These are phyloP conservation scores for Fagopyrum esculentum DNA, from an alignment of 148 eudicot species.

Conservation along the genomic window DNA sequence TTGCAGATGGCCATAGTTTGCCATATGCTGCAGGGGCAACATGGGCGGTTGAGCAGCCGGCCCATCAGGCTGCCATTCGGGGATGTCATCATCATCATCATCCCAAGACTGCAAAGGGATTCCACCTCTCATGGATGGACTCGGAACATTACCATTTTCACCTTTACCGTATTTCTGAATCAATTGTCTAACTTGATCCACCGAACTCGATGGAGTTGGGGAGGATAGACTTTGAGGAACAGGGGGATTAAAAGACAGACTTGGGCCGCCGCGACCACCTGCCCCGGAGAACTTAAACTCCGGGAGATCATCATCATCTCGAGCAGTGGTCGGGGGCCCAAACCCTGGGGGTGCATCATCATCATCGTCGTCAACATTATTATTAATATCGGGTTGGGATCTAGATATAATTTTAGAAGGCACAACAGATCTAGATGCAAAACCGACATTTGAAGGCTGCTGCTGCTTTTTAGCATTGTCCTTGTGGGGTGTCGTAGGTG, in stretches of 20 bases:
- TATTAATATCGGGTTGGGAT: slow-evolving; percentile 15
- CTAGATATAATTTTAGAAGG: slow-evolving; percentile 16
- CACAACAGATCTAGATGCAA: slow-evolving; percentile 22
- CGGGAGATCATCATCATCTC: slow-evolving; percentile 90
- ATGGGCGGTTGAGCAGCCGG: slow-evolving; percentile 12
- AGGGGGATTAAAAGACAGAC: slow-evolving; percentile 13
- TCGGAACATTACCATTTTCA: slow-evolving; percentile 16
- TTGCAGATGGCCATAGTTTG: slow-evolving; percentile 14
- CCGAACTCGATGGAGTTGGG: slow-evolving; percentile 27
- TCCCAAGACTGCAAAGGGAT: slow-evolving; percentile 47
- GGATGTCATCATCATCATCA: slow-evolving; percentile 87
- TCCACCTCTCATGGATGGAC: slow-evolving; percentile 16
- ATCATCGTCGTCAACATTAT: slow-evolving; percentile 35
- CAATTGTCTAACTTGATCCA: slow-evolving; percentile 68
- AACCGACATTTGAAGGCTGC: slow-evolving; percentile 28
- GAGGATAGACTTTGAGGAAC: slow-evolving; percentile 15
- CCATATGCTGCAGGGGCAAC: slow-evolving; percentile 19
- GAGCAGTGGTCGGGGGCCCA: slow-evolving; percentile 41
- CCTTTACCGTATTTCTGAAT: slow-evolving; percentile 75
- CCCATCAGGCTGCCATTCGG: slow-evolving; percentile 83
- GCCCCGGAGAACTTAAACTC: slow-evolving; percentile 67
- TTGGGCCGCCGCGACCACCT: slow-evolving; percentile 30
- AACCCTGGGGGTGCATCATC: slow-evolving; percentile 90
- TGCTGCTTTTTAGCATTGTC: slow-evolving; percentile 45
- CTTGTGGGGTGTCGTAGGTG: slow-evolving; percentile 47